Conservation (phyloP, 345 rosid species). For the Eucalyptus cloeziana region DNA sequence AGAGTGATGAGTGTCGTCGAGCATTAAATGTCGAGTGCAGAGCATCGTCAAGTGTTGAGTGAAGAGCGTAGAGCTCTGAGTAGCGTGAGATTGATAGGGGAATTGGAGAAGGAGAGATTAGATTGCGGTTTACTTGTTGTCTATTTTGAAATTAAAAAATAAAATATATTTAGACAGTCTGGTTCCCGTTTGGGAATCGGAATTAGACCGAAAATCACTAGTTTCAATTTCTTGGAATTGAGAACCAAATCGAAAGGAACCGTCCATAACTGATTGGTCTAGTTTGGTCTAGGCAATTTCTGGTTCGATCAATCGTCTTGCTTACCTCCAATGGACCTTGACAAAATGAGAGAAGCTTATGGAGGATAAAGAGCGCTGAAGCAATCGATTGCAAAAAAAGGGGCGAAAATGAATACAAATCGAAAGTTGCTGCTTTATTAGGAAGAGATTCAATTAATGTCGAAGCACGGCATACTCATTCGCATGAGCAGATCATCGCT, state of each 20-base stretch:
- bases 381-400: not conserved
- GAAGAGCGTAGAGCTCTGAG: too few species aligned
- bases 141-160: too few species aligned
- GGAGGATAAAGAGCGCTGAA: not conserved
- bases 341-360: not conserved
- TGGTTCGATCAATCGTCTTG: accelerated
- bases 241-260: too few species aligned
- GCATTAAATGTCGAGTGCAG: too few species aligned
- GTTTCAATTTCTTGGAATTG: accelerated
- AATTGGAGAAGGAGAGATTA: too few species aligned
- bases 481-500: not conserved
- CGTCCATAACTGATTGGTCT: accelerated
- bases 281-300: too few species aligned
- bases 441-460: not conserved
- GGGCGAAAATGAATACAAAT: accelerated
- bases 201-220: accelerated
- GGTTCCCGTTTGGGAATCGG: accelerated
- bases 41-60: too few species aligned
- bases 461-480: too few species aligned
- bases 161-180: accelerated
- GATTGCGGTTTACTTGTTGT: too few species aligned
- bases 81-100: too few species aligned
- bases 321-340: too few species aligned
- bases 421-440: not conserved
- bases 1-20: not conserved